Base-by-base conservation (phyloP, 2,329 filamentous ascomycete genomes). In the Hortaea werneckii region DNA sequence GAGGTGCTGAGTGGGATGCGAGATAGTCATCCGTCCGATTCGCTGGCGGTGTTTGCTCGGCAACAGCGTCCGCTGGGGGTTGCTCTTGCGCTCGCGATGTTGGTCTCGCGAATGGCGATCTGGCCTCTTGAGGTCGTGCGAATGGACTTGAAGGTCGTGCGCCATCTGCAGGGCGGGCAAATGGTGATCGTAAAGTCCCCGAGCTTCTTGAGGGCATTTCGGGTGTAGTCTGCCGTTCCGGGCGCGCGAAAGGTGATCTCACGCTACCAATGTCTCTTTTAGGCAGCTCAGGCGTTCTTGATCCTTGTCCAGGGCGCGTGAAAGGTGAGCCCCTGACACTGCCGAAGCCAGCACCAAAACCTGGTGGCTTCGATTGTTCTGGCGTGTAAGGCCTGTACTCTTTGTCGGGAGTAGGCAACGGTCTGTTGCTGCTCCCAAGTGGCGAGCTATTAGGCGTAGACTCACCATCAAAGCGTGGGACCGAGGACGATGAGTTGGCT, bases 1-100 rank as follows among this genome's bases (percentile, higher is more conserved):
- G 76, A 0, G 75, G 68, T 0, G 76, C 70, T 20, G 20, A 20
- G 59, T 80, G 77, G 11, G 70, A 68, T 6, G 74, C 66, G 5
- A 81, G 71, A 61, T 73, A 82, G 30, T 74, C 72, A 48, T 81
- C 77, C 6, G 77, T 80, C 37, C 79, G 72, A 4, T 20, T 20
- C 20, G 20, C 20, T 20, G 20, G 20, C 20, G 20, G 20, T 20
- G 20, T 20, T 20, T 20, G 20, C 20, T 20, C 20, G 20, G 20
- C 32, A 35, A 9, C 32, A 2, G 32, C 32, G 9, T 35, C 9
- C 32, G 32, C 32, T n/a, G 32, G 32, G 32, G 32, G 4, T 20
- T 20, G 20, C 4, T 20, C 20, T 4, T 20, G 20, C 20, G 20
- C 20, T 20, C 20, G 20, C 20, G 20, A 20, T 20, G 20, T 20